These are phyloP conservation scores for Candida nitratophila DNA, from an alignment of 805 yeast genomes.

Conservation along the genomic window DNA sequence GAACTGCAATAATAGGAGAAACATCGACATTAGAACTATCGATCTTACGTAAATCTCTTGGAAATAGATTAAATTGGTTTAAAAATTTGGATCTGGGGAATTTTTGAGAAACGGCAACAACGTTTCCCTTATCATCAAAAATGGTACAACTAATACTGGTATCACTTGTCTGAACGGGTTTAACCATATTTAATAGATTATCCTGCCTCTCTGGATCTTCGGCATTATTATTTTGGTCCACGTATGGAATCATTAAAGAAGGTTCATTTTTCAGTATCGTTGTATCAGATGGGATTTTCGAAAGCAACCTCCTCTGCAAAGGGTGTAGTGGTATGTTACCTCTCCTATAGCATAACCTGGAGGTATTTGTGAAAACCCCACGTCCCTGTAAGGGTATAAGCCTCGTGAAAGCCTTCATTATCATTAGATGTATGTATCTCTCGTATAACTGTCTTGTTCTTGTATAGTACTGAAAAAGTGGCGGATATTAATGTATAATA, in stretches of 20 bases:
- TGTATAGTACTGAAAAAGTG: no score
- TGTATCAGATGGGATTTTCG: no score
- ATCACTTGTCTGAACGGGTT: conserved; percentile 42
- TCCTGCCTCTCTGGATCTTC: background rate
- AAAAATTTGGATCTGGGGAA: conserved; percentile 70
- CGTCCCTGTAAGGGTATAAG: no score
- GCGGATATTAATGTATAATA: no score
- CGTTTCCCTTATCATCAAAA: conserved; percentile 63
- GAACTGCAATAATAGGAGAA: conserved; percentile 81
- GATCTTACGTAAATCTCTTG: conserved; percentile 81
- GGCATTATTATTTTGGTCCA: background rate
- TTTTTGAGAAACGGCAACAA: conserved; percentile 61
- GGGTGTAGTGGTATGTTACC: no score
- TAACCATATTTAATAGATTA: conserved; percentile 19
- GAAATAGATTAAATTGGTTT: conserved; percentile 63
- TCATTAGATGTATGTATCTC: no score
- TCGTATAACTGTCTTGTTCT: no score
- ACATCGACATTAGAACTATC: conserved; percentile 71
- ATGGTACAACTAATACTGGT: conserved; percentile 71
- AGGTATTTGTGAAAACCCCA: no score
- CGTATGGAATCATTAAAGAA: background rate
- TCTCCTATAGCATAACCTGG: no score
- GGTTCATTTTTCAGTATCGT: background rate
- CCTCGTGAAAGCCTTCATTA: no score
- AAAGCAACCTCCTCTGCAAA: no score